Base-by-base conservation (phyloP, 441 rosid genomes). In the Croton setiger region DNA sequence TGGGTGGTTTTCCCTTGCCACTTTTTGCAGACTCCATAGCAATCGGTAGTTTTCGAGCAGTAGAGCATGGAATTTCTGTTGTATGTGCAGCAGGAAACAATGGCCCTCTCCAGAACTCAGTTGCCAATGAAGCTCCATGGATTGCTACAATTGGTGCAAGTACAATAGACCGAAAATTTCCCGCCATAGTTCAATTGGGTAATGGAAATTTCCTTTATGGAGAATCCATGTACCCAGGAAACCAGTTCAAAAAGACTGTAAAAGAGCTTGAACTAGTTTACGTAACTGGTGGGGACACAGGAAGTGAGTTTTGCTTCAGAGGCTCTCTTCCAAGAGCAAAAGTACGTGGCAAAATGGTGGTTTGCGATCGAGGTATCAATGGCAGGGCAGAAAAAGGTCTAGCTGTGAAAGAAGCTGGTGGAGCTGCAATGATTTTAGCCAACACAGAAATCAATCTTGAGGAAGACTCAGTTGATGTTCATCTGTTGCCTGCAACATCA, bases 61-160 rank as follows among this genome's bases (percentile, higher is more conserved):
- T 70, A 41, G 81, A 86, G 0, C 76, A 78, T 63, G 92, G 91
- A 31, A 84, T 90, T 7, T 82, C 88, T 4, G 91, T 90, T 12
- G 69, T 92, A 5, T 82, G 91, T 17, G 86, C 91, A 0, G 92
- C 90, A 20, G 90, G 95, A 13, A 90, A 90, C 68, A 89, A 84
- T 27, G 91, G 95, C 13, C 94, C 95, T 35, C 74, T 81, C 27
- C 81, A 77, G 37, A 83, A 85, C 84, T 82, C 94, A 2, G 91
- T 88, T 35, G 87, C 94, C 3, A 90, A 90, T 55, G 81, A 88
- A n/a, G 85, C 97, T 4, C 97, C 92, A 2, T 90, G 97, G 95
- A 72, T 88, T 52, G 80, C 81, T 3, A 83, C 89, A 5, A 80
- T 90, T 7, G 91, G 89, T 0, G 93, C 93, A 11, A 81, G 93